A percentile compares a stretch with the other conserved stretches of the same genome.
Conservation (phyloP, 2,329 filamentous ascomycete species). For the Sporothrix curviconia region DNA sequence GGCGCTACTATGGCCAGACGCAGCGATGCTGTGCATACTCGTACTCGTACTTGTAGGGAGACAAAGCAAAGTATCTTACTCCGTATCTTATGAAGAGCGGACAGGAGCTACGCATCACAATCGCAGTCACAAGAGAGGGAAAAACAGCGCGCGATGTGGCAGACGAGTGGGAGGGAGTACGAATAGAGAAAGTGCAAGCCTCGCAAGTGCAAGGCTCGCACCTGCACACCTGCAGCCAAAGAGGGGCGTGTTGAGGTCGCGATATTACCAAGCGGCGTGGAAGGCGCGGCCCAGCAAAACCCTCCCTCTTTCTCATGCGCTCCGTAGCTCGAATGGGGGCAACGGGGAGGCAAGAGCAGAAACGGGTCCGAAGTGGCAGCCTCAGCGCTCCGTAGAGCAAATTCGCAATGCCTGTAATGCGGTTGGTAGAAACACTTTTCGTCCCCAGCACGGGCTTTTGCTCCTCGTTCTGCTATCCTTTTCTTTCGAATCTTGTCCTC, state of each 20-base stretch:
- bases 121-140: too few species aligned
- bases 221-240: too few species aligned
- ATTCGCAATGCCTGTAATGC: too few species aligned
- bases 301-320: too few species aligned
- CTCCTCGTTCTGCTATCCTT: too few species aligned
- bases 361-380: not conserved
- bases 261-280: not conserved
- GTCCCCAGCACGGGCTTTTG: not conserved
- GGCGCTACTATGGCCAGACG: not conserved
- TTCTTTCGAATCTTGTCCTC: not conserved
- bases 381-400: too few species aligned
- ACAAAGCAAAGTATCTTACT: too few species aligned
- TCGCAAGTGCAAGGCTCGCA: too few species aligned
- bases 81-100: too few species aligned
- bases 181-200: not conserved
- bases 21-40: too few species aligned
- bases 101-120: too few species aligned
- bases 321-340: not conserved
- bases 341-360: not conserved
- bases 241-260: not conserved
- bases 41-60: not conserved
- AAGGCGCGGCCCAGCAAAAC: constrained; percentile 1
- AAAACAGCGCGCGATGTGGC: not conserved
- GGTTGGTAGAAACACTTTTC: too few species aligned
- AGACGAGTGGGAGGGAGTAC: constrained; percentile 1